These are phyloP conservation scores for Raddia distichophylla DNA, from an alignment of 176 grass and related monocot genomes.

Conservation along the genomic window DNA sequence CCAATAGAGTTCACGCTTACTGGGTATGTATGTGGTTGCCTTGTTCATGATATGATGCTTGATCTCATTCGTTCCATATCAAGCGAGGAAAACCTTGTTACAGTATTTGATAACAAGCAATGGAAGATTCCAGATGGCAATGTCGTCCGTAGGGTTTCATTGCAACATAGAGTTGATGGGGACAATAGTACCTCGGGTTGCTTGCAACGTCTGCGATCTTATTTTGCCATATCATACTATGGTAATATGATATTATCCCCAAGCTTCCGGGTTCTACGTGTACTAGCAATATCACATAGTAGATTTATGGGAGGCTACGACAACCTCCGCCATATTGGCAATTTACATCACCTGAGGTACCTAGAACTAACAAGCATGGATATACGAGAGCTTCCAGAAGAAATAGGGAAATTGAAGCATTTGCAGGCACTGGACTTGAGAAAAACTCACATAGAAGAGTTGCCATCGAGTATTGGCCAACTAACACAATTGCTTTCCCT, in stretches of 20 bases:
- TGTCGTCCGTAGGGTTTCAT: not conserved
- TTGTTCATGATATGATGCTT: not conserved
- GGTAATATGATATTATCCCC: not conserved
- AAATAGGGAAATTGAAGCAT: not conserved
- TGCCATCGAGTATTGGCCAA: not conserved
- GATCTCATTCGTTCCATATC: not conserved
- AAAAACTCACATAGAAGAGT: not conserved
- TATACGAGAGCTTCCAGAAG: not conserved
- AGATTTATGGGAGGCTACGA: not conserved
- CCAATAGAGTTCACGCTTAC: too few relatives aligned
- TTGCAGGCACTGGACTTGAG: not conserved
- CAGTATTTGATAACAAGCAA: not conserved
- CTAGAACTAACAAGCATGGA: not conserved
- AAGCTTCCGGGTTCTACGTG: not conserved
- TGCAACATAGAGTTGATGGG: not conserved
- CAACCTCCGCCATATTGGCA: not conserved
- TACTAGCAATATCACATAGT: not conserved
- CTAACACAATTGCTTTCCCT: not conserved
- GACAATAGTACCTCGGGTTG: not conserved
- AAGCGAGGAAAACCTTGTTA: slow-evolving; percentile 28
- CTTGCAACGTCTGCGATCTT: not conserved
- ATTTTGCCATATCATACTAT: not conserved
- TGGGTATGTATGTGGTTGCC: not conserved
- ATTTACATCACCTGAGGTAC: slow-evolving; percentile 10
- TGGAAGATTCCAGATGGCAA: not conserved